phyloP scores from a whole-genome alignment of 805 yeast species.

The Scheffersomyces ergatensis region DNA sequence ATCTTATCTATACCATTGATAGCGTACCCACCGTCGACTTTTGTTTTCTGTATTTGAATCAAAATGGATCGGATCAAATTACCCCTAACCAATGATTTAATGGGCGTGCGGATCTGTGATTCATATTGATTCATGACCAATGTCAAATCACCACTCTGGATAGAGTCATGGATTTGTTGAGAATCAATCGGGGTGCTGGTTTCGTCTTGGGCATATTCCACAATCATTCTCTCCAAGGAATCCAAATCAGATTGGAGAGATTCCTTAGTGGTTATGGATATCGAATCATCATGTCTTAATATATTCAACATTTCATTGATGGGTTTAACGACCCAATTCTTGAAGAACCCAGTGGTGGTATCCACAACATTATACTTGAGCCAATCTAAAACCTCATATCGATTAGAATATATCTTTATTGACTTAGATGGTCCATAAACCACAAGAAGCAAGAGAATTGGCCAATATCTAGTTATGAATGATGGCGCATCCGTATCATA shows the following conservation, averaged over 20 bases:
- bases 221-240: slow-evolving; percentile 84
- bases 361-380: slow-evolving; percentile 55
- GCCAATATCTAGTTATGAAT: slow-evolving; percentile 62
- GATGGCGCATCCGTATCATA: slow-evolving; percentile 30
- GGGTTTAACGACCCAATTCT: slow-evolving; percentile 85
- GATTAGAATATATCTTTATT: slow-evolving; percentile 44
- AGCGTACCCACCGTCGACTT: slow-evolving; percentile 92
- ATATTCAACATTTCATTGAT: slow-evolving; percentile 68
- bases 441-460: slow-evolving; percentile 39
- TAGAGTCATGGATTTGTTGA: slow-evolving; percentile 42
- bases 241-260: slow-evolving; percentile 75
- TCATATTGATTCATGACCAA: slow-evolving; percentile 81
- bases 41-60: slow-evolving; percentile 93
- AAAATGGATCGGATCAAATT: slow-evolving; percentile 71
- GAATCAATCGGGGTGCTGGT: slow-evolving; percentile 14
- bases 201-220: slow-evolving; percentile 51
- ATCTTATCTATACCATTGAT: slow-evolving; percentile 87
- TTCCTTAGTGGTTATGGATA: slow-evolving; percentile 76
- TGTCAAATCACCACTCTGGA: slow-evolving; percentile 75
- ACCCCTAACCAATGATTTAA: slow-evolving; percentile 63
- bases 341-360: slow-evolving; percentile 64
- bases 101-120: slow-evolving; percentile 65
- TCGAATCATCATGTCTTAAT: slow-evolving; percentile 71
- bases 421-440: slow-evolving; percentile 56
- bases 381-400: slow-evolving; percentile 57